phyloP scores from a whole-genome alignment of 2,329 filamentous ascomycete genomes.

The Fusarium nodosum region DNA sequence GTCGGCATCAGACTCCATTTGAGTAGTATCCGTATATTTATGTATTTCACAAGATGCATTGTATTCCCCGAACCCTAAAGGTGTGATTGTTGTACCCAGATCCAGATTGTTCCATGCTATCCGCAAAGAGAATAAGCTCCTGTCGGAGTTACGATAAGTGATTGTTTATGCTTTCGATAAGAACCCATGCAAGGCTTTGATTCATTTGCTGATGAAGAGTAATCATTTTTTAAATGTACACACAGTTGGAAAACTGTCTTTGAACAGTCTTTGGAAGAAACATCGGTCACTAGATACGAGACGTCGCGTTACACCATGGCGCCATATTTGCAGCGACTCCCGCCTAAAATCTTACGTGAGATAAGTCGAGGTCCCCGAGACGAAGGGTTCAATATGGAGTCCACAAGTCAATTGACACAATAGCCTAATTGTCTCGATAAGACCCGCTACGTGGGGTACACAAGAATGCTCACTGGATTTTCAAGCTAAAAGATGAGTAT shows the following conservation, averaged over 20 bases:
- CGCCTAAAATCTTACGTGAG: conserved; percentile 18
- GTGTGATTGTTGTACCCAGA: background rate
- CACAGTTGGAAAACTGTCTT: no score
- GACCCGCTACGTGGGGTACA: background rate
- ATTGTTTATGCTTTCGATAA: background rate
- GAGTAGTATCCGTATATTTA: background rate
- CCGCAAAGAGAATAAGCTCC: background rate
- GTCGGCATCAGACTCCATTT: background rate
- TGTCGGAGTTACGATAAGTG: background rate
- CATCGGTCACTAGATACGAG: background rate
- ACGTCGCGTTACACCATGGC: background rate
- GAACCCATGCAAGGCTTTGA: background rate
- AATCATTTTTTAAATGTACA: background rate
- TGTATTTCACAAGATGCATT: background rate
- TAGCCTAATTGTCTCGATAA: background rate
- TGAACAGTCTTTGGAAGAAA: no score
- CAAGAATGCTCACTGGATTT: background rate
- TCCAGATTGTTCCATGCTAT: background rate
- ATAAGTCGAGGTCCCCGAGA: background rate
- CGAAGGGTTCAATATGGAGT: background rate
- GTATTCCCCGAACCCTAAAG: background rate
- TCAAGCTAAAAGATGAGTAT: background rate
- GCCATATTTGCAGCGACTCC: background rate
- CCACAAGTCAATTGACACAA: background rate
- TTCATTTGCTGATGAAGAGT: background rate